Base-by-base conservation (phyloP, 495 filamentous ascomycete species). In the Lasiosphaeria ovina region DNA sequence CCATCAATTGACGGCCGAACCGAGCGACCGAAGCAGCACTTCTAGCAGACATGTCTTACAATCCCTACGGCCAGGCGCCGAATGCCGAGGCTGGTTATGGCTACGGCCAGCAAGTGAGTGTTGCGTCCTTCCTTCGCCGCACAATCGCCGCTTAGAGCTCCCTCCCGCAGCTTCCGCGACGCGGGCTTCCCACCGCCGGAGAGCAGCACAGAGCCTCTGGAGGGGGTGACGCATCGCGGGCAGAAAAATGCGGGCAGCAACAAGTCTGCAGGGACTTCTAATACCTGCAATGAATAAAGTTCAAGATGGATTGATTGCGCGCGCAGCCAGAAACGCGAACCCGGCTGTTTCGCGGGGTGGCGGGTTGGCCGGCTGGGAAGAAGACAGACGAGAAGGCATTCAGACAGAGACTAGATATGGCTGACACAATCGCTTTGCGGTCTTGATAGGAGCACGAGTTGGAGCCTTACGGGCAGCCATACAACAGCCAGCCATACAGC, bases 1-100 rank as follows among this genome's bases (percentile, higher is more conserved):
- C 12, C 56, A 59, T 66, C 60, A 61, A 66, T 55, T 67, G 56
- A 62, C 16, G 12, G 52, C 11, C 34, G 8, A 35, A 35, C 34
- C 17, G 36, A 59, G 38, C 36, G 31, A 54, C 35, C 8, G 35
- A 51, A 55, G 57, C 42, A 55, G 51, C 24, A 24, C 24, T 2
- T 24, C 24, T 51, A 61, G 62, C 66, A 66, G 68, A 53, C 60
- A 81, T 81, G 78, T 78, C 77, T 52, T 75, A 72, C 69, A 74
- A 70, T 59, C 76, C 72, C 36, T 81, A 81, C 66, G 71, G 72
- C 42, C 73, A 79, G 64, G 76, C 67, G 34, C 74, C 81, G 3
- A 34, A 61, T 36, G 73, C 72, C 38, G 76, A 80, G 63, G 70
- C 72, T 57, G 83, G 83, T 24, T 83, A 84, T 55, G 78, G 58